These are phyloP conservation scores for Paracorniculantispora psalliotae DNA, from an alignment of 2,329 filamentous ascomycete species.

Conservation along the genomic window DNA sequence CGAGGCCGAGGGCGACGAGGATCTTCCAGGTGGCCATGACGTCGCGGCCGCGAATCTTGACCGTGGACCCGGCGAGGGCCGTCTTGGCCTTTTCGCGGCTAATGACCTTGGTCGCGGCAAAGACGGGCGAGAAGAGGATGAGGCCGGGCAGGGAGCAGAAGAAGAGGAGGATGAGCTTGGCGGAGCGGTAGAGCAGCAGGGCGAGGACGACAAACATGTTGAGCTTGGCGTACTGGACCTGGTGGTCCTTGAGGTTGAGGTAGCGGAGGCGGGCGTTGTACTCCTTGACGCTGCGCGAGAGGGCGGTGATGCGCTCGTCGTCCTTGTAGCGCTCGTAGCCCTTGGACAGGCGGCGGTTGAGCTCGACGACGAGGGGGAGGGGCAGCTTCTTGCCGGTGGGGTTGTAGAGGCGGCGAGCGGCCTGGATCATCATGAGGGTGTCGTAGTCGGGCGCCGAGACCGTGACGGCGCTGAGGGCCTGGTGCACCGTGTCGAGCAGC, in stretches of 20 bases:
- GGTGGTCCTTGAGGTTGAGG: slow-evolving; percentile 85
- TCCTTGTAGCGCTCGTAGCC: slow-evolving; percentile 92
- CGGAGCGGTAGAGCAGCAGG: slow-evolving; percentile 72
- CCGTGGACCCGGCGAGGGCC: slow-evolving; percentile 77
- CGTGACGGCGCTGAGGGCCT: slow-evolving; percentile 80
- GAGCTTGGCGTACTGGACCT: slow-evolving; percentile 87
- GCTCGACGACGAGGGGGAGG: slow-evolving; percentile 85
- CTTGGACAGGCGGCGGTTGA: slow-evolving; percentile 85
- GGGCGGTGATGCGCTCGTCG: slow-evolving; percentile 72
- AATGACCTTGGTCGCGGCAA: slow-evolving; percentile 77
- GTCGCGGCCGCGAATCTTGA: slow-evolving; percentile 83
- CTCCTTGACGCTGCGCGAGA: slow-evolving; percentile 69
- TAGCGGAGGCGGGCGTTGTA: slow-evolving; percentile 87
- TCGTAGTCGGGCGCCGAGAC: slow-evolving; percentile 93
- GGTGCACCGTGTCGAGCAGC: slow-evolving; percentile 80
- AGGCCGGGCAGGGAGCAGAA: slow-evolving; percentile 81
- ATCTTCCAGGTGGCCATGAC: slow-evolving; percentile 95
- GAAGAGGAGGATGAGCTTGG: slow-evolving; percentile 71
- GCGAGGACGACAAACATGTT: slow-evolving; percentile 70
- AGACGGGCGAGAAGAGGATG: slow-evolving; percentile 82
- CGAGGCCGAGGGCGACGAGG: slow-evolving; percentile 77
- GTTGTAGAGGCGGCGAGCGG: slow-evolving; percentile 87
- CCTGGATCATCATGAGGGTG: slow-evolving; percentile 94
- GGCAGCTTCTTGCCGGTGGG: slow-evolving; percentile 91
- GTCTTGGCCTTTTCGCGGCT: slow-evolving; percentile 77